A percentile compares a stretch with the other conserved stretches of the same genome.
phyloP scores from a whole-genome alignment of 768 basidiomycete genomes.

The Porpolomopsis calyptriformis region DNA sequence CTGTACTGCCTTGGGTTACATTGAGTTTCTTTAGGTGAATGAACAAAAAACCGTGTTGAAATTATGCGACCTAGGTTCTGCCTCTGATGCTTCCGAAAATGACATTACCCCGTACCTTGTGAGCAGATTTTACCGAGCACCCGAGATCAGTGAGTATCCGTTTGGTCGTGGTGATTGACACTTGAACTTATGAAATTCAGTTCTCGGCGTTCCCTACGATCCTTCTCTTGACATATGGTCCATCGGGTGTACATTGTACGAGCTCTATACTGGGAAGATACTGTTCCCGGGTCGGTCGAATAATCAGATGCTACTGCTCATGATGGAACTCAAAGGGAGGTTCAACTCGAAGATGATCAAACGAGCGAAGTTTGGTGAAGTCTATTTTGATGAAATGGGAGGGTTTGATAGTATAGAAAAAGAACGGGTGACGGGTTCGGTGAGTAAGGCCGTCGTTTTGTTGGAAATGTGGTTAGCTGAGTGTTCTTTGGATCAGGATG shows the following conservation, averaged over 20 bases:
- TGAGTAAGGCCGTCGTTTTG: constrained; percentile 31
- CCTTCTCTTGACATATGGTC: constrained; percentile 93
- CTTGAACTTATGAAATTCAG: constrained; percentile 30
- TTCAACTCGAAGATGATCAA: constrained; percentile 93
- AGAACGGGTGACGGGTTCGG: constrained; percentile 74
- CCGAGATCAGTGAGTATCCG: constrained; percentile 80
- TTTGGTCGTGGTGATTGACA: constrained; percentile 4
- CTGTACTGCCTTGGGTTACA: neutral
- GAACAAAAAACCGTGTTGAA: constrained; percentile 90
- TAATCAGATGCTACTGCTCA: constrained; percentile 93
- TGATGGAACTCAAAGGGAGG: constrained; percentile 96
- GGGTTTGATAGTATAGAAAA: constrained; percentile 77
- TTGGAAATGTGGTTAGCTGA: constrained; percentile 13
- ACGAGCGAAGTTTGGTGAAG: constrained; percentile 82
- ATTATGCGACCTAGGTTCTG: constrained; percentile 94
- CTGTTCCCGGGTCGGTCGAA: constrained; percentile 94
- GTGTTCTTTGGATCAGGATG: constrained; percentile 42
- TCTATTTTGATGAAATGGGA: constrained; percentile 90
- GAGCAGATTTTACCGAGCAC: constrained; percentile 94
- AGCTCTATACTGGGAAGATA: constrained; percentile 93
- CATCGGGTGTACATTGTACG: constrained; percentile 93
- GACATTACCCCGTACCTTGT: constrained; percentile 98
- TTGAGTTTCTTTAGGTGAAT: constrained; percentile 54
- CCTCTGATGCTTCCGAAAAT: constrained; percentile 87
- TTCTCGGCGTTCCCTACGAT: constrained; percentile 93